phyloP scores from a whole-genome alignment of 768 basidiomycete genomes.

The Ramaria sp. region DNA sequence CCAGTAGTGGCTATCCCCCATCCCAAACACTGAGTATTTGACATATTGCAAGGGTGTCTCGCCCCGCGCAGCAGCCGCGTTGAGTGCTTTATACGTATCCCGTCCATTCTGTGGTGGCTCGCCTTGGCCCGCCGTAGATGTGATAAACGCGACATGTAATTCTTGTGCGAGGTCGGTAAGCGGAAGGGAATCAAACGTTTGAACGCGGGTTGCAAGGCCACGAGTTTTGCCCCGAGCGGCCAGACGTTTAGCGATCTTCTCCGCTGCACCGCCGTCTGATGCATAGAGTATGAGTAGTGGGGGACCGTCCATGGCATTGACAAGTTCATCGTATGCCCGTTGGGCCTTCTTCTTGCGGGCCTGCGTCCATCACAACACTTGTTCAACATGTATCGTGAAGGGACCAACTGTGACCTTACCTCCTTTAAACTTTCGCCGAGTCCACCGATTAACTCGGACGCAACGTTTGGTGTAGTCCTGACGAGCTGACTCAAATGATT shows the following conservation, averaged over 20 bases:
- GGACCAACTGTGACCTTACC: background rate
- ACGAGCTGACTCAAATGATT: constrained; percentile 94
- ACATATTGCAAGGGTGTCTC: constrained; percentile 52
- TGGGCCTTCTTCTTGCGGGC: constrained; percentile 74
- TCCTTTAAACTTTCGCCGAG: constrained; percentile 78
- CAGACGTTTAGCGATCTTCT: constrained; percentile 89
- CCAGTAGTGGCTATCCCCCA: constrained; percentile 99
- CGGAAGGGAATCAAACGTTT: constrained; percentile 72
- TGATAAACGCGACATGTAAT: constrained; percentile 71
- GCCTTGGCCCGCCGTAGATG: constrained; percentile 92
- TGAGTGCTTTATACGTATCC: constrained; percentile 76
- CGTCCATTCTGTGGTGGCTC: constrained; percentile 97
- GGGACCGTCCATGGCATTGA: constrained; percentile 79
- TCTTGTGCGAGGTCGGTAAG: constrained; percentile 68
- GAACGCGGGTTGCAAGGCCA: constrained; percentile 65
- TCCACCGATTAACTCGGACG: constrained; percentile 71
- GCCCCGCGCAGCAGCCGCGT: constrained; percentile 45
- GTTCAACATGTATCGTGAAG: background rate
- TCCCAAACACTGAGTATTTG: constrained; percentile 77
- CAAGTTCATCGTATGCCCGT: constrained; percentile 73
- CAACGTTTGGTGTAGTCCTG: constrained; percentile 67
- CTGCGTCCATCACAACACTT: background rate
- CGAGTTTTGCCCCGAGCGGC: constrained; percentile 73
- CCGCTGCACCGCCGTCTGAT: constrained; percentile 90
- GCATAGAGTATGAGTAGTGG: constrained; percentile 87